phyloP scores from a whole-genome alignment of 352 stramenopile species.

The Saprolegnia parasitica region DNA sequence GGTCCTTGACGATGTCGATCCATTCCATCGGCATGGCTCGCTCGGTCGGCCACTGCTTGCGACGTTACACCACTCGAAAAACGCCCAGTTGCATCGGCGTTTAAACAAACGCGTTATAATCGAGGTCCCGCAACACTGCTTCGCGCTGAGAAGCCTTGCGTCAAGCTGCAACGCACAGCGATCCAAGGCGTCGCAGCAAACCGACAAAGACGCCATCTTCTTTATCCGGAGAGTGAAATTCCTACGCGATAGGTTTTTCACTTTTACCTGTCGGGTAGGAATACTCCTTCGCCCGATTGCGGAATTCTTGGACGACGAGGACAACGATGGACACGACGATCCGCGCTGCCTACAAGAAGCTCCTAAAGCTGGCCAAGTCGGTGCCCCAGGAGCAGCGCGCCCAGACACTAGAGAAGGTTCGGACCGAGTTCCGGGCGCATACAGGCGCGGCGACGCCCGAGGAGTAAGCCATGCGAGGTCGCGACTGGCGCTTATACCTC shows the following conservation, averaged over 20 bases:
- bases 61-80: neutral
- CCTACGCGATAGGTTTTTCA: neutral
- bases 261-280: neutral
- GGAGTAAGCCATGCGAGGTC: conserved; percentile 41
- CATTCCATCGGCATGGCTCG: conserved; percentile 49
- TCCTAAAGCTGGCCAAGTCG: conserved; percentile 69
- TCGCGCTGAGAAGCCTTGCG: no score
- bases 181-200: neutral
- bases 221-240: conserved; percentile 18
- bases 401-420: conserved; percentile 64
- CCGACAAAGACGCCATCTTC: no score
- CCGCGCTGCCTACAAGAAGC: conserved; percentile 80
- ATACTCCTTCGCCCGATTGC: neutral
- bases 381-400: conserved; percentile 66
- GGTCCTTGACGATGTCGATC: conserved; percentile 75
- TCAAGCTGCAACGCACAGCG: no score
- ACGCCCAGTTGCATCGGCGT: neutral
- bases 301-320: no score
- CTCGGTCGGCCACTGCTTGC: neutral
- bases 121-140: neutral
- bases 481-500: neutral
- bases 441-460: conserved; percentile 52
- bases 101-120: neutral
- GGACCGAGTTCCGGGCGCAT: conserved; percentile 64
- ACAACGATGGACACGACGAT: conserved; percentile 9